These are phyloP conservation scores for Lachnum nothofagi DNA, from an alignment of 2,329 filamentous ascomycete species.

Conservation along the genomic window DNA sequence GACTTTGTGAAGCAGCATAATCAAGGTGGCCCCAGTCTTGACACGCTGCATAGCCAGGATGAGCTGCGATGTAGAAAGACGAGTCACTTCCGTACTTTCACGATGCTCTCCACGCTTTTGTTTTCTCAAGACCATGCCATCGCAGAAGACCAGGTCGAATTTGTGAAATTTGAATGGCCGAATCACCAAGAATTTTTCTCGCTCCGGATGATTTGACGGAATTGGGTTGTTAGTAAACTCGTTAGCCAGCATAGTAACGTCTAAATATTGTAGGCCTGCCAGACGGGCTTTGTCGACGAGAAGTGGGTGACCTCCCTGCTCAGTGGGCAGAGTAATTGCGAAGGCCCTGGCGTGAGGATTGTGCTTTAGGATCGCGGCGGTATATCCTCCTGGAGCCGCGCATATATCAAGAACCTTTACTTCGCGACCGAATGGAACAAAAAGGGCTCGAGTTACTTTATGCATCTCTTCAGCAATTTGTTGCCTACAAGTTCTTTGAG, in stretches of 20 bases:
- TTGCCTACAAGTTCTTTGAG: no score
- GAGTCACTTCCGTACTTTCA: slow-evolving; percentile 14
- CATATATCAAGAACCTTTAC: slow-evolving; percentile 28
- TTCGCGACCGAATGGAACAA: neutral
- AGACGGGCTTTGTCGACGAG: slow-evolving; percentile 6
- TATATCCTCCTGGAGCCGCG: slow-evolving; percentile 19
- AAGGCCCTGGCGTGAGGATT: slow-evolving; percentile 5
- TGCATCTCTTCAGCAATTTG: slow-evolving; percentile 41
- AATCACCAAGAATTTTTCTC: slow-evolving; percentile 10
- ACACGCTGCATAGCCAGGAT: slow-evolving; percentile 25
- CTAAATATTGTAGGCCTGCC: slow-evolving; percentile 8
- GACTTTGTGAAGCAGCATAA: slow-evolving; percentile 26
- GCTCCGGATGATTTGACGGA: slow-evolving; percentile 14
- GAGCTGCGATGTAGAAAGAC: slow-evolving; percentile 21
- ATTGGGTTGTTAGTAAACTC: slow-evolving; percentile 18
- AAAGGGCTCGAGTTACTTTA: slow-evolving; percentile 3
- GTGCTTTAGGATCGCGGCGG: slow-evolving; percentile 5
- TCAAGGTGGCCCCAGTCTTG: slow-evolving; percentile 16
- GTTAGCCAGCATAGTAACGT: slow-evolving; percentile 20
- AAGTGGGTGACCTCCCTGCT: slow-evolving; percentile 23
- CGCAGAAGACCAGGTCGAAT: slow-evolving; percentile 28
- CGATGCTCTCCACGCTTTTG: slow-evolving; percentile 22
- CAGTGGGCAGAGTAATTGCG: slow-evolving; percentile 18
- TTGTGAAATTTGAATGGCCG: slow-evolving; percentile 20
- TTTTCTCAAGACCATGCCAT: slow-evolving; percentile 25